Evolutionary conservation across 495 filamentous ascomycete species (phyloP).

Genomic region (Xylaria sp.): DNA sequence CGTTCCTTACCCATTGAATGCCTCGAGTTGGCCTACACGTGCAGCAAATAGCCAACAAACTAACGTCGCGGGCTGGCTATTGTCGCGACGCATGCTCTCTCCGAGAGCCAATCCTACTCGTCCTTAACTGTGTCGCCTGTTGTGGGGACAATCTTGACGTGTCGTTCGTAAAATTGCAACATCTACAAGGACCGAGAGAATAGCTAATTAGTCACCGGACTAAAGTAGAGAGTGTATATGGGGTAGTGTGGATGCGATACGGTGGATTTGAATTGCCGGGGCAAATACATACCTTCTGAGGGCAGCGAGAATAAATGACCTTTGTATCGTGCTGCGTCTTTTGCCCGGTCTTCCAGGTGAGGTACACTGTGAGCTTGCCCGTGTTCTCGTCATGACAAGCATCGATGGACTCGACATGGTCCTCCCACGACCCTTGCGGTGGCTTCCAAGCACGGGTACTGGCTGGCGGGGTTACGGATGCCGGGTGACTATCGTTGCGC

Average conservation of each 20-base stretch:
- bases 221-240: background rate
- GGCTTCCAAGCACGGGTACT: conserved; percentile 57
- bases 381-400: conserved; percentile 61
- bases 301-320: conserved; percentile 63
- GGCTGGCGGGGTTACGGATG: conserved; percentile 45
- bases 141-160: conserved; percentile 56
- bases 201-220: background rate
- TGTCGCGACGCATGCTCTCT: background rate
- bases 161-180: conserved; percentile 66
- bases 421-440: conserved; percentile 64
- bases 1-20: background rate
- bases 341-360: conserved; percentile 63
- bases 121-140: conserved; percentile 19
- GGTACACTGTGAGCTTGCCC: conserved; percentile 55
- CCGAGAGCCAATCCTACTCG: conserved; percentile 14
- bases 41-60: background rate
- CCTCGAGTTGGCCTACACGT: background rate
- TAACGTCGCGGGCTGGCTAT: background rate
- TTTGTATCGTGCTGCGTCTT: conserved; percentile 66
- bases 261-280: background rate
- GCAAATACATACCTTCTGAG: conserved; percentile 59
- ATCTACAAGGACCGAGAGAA: conserved; percentile 48
- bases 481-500: conserved; percentile 47
- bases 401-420: conserved; percentile 60
- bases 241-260: background rate